A percentile compares a stretch with the other conserved stretches of the same genome.
Conservation (phyloP, 2,329 filamentous ascomycete species). For the Ophiocordyceps unilateralis region DNA sequence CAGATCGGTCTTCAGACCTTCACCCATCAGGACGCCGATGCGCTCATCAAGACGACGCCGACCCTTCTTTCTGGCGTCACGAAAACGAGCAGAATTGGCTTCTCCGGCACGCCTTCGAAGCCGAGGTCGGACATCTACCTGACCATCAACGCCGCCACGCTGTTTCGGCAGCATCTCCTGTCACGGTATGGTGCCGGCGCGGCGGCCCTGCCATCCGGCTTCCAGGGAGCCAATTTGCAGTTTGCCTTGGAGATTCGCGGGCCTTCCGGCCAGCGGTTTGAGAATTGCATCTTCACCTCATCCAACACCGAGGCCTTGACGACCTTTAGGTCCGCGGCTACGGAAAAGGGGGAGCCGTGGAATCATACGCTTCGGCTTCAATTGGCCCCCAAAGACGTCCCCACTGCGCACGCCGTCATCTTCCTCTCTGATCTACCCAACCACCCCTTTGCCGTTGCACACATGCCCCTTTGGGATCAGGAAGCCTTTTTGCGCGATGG, state of each 20-base stretch:
- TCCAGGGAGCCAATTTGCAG: conserved; percentile 61
- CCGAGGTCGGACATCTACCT: conserved; percentile 89
- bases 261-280: conserved; percentile 61
- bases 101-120: conserved; percentile 79
- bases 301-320: conserved; percentile 67
- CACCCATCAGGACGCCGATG: conserved; percentile 58
- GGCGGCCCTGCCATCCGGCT: conserved; percentile 44
- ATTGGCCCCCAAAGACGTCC: conserved; percentile 63
- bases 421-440: conserved; percentile 74
- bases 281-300: conserved; percentile 72
- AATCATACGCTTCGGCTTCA: conserved; percentile 72
- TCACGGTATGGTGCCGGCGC: conserved; percentile 57
- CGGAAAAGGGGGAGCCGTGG: conserved; percentile 69
- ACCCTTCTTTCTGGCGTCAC: conserved; percentile 69
- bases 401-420: conserved; percentile 72
- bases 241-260: conserved; percentile 78
- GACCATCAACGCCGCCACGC: conserved; percentile 61
- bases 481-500: conserved; percentile 83
- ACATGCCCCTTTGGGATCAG: conserved; percentile 87
- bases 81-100: conserved; percentile 78
- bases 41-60: conserved; percentile 69
- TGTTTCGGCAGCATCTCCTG: conserved; percentile 58
- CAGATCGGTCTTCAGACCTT: conserved; percentile 70
- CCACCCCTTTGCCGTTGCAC: conserved; percentile 77
- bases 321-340: conserved; percentile 73